These are phyloP conservation scores for Termitomyces bulborhizus DNA, from an alignment of 768 basidiomycete species.

Conservation along the genomic window DNA sequence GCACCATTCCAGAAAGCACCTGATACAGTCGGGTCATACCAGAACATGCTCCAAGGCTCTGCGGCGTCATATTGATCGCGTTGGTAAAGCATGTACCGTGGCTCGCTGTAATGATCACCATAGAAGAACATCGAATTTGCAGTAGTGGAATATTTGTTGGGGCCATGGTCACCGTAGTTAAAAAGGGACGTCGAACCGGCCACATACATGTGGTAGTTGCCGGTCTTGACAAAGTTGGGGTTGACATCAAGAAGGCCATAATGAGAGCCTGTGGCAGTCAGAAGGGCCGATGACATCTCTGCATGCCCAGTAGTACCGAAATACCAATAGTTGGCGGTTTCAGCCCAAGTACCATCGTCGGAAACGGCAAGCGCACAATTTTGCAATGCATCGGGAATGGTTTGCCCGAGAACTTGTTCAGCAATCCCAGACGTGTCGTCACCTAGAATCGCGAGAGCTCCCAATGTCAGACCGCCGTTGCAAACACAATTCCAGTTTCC, in stretches of 20 bases:
- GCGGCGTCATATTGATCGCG: constrained; percentile 81
- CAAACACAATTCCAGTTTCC: constrained; percentile 99
- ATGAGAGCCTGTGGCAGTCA: constrained; percentile 81
- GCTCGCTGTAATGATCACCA: constrained; percentile 58
- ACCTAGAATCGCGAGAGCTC: constrained; percentile 81
- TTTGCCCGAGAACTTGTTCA: constrained; percentile 53
- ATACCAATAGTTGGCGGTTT: constrained; percentile 94
- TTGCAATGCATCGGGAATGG: constrained; percentile 65
- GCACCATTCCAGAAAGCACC: constrained; percentile 93
- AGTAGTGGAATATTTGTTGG: constrained; percentile 93
- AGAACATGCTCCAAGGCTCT: constrained; percentile 85
- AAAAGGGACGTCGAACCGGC: constrained; percentile 82
- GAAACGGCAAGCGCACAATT: constrained; percentile 66
- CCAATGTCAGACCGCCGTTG: constrained; percentile 87
- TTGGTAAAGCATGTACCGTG: constrained; percentile 81
- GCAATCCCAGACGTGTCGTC: constrained; percentile 78
- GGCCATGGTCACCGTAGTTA: constrained; percentile 80
- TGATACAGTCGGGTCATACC: constrained; percentile 79
- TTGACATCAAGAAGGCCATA: constrained; percentile 69
- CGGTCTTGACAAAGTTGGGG: constrained; percentile 64
- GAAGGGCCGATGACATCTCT: constrained; percentile 79
- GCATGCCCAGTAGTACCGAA: constrained; percentile 90
- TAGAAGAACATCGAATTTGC: constrained; percentile 87
- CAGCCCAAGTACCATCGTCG: constrained; percentile 85
- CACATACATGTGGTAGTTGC: constrained; percentile 86